Evolutionary conservation across 768 basidiomycete species (phyloP), one percentile per base, ranked within the genome.

Genomic region (Galerina marginata): DNA sequence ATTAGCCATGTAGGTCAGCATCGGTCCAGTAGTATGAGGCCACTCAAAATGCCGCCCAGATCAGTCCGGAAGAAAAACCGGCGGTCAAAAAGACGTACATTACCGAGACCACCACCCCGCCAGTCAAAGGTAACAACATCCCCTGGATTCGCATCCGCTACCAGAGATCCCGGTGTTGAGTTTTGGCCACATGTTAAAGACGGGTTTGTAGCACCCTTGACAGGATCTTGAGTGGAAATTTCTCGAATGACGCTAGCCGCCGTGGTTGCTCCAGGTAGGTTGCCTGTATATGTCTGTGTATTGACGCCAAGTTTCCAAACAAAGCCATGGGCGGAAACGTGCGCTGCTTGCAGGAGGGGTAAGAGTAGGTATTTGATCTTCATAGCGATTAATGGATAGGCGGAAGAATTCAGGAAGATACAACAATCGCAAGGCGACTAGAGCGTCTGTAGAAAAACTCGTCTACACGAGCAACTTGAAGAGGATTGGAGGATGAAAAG

Each of bases 1-100:
- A 29, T 77, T 74, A 2, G 89, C 82, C 83, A 93, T 81, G 69
- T 93, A 93, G 29, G 88, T 91, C 73, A 92, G 75, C 76, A 90
- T 76, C 5, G 90, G 90, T 3, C 90, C 90, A 9, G 76, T 85
- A 58, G 87, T 75, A 65, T 90, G 80, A 14, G 77, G 77, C 79
- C 79, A 81, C 80, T 81, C 42, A 0, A 52, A 46, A 33, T 26
- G 48, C 46, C 26, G 26, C 16, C 33, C 42, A n/a, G 14, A 45
- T 50, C 36, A 7, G 14, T 16, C 45, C 20, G 38, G 40, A 45
- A 54, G 38, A 42, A 61, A 47, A 44, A 53, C 29, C 5, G 29
- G 7, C 29, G 54, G 26, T 23, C 36, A 39, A 39, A 53, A 10
- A 33, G 14, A 69, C 77, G 38, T 62, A 81, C 79, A 46, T 69